These are phyloP conservation scores for Lentinus polychrous DNA, from an alignment of 1,284 basidiomycete species.

Conservation along the genomic window DNA sequence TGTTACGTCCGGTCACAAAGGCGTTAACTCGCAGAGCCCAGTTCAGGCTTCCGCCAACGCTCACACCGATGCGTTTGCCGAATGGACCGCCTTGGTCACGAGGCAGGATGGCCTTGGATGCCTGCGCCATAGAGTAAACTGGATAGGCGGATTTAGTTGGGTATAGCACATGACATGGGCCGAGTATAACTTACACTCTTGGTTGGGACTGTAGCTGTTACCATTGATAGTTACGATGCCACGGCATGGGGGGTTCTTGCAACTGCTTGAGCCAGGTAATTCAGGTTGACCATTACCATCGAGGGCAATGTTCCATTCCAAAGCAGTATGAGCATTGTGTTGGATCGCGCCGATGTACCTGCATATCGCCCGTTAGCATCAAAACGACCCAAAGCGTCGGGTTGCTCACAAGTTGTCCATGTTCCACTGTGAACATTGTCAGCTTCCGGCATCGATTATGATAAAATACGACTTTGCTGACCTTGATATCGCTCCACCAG, in stretches of 20 bases:
- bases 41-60: conserved; percentile 46
- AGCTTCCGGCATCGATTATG: not conserved
- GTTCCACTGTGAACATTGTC: conserved; percentile 46
- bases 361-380: not conserved
- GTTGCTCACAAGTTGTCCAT: conserved; percentile 59
- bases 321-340: conserved; percentile 40
- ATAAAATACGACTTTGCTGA: conserved; percentile 17
- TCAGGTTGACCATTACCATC: conserved; percentile 56
- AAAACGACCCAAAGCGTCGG: not conserved
- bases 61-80: conserved; percentile 58
- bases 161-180: not conserved
- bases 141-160: not conserved
- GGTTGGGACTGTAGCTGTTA: conserved; percentile 50
- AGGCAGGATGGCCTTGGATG: conserved; percentile 65
- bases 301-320: conserved; percentile 74
- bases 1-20: conserved; percentile 53
- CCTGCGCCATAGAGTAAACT: conserved; percentile 73
- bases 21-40: conserved; percentile 60
- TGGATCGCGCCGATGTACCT: conserved; percentile 38
- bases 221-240: conserved; percentile 59
- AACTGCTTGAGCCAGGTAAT: conserved; percentile 58
- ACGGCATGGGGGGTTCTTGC: conserved; percentile 53
- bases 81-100: conserved; percentile 61
- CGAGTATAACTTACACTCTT: conserved; percentile 49
- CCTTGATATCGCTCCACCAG: conserved; percentile 77